Base-by-base conservation (phyloP, 75 land plant genomes). In the Gnetum montanum region DNA sequence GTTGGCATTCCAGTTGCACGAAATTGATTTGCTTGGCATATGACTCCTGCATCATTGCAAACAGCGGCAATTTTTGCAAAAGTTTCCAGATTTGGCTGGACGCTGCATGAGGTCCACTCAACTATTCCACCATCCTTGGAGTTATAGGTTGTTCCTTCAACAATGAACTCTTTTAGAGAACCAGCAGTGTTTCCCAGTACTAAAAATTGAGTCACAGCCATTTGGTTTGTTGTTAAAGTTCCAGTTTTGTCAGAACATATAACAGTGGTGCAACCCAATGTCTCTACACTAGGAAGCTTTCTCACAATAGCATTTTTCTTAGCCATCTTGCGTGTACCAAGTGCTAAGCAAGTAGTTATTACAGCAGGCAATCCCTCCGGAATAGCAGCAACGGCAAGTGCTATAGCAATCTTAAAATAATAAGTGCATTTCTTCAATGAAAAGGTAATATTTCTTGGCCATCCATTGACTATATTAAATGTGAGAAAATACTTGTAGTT, bases 311-410 rank as follows among this genome's bases (percentile, higher is more conserved):
- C 96, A 59, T 90, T 82, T 57, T 90, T 90, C 40, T 83, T 76
- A 4, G 91, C 96, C 96, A 90, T 90, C 56, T 90, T 90, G 45
- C 79, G 62, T 1, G 96, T 90, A 28, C 96, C 96, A 33, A 90
- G 62, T 22, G 96, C 96, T 35, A 90, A 61, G 46, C 87, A 86
- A 12, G 96, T 90, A 7, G 96, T 86, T 20, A 90, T 90, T 3
- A 90, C 91, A 29, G 96, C 87, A 40, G 96, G 96, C 19, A 90
- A 72, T 26, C 96, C 96, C 63, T 90, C 96, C 6, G 96, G 91
- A 22, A 90, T 90, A 13, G 96, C 96, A 46, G 96, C 96, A 8
- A 90, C 91, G 1, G 96, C 96, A 15, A 90, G 64, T 2, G 96
- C 91, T 23, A 90, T 84, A 34, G 96, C 84, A 40, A 86, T 86